A percentile compares a stretch with the other conserved stretches of the same genome.
Evolutionary conservation across 1,284 basidiomycete genomes (phyloP).

Genomic region (Cryptococcus jaspeensis): DNA sequence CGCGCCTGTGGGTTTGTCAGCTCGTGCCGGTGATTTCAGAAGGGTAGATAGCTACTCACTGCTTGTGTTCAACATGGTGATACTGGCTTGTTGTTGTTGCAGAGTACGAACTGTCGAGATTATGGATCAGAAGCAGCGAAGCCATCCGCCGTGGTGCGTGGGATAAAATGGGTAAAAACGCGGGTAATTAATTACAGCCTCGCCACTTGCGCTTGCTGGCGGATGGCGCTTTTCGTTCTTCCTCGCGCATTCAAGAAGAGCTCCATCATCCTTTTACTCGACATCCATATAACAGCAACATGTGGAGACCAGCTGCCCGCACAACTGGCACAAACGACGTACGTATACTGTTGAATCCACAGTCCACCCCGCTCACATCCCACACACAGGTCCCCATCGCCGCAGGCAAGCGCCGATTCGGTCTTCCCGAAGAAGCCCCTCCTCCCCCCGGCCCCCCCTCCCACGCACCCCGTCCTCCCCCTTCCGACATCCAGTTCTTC

Average conservation of each 20-base stretch:
- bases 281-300: constrained; percentile 40
- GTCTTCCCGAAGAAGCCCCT: constrained; percentile 62
- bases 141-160: not conserved
- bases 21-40: not conserved
- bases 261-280: not conserved
- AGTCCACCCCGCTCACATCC: not conserved
- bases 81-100: not conserved
- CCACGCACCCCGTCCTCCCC: constrained; percentile 33
- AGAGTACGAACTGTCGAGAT: not conserved
- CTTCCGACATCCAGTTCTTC: constrained; percentile 45
- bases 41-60: constrained; percentile 6
- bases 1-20: constrained; percentile 18
- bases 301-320: constrained; percentile 79
- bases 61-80: constrained; percentile 25
- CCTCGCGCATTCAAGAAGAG: not conserved
- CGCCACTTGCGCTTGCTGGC: not conserved
- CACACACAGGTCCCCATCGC: constrained; percentile 55
- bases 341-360: constrained; percentile 20
- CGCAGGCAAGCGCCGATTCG: constrained; percentile 74
- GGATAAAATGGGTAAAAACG: constrained; percentile 10
- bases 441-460: constrained; percentile 63
- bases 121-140: not conserved
- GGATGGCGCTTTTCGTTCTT: not conserved
- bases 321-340: constrained; percentile 54
- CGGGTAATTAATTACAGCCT: constrained; percentile 3